Evolutionary conservation across 202 grass and related monocot species (phyloP).

Genomic region (Dendrocalamus latiflorus): DNA sequence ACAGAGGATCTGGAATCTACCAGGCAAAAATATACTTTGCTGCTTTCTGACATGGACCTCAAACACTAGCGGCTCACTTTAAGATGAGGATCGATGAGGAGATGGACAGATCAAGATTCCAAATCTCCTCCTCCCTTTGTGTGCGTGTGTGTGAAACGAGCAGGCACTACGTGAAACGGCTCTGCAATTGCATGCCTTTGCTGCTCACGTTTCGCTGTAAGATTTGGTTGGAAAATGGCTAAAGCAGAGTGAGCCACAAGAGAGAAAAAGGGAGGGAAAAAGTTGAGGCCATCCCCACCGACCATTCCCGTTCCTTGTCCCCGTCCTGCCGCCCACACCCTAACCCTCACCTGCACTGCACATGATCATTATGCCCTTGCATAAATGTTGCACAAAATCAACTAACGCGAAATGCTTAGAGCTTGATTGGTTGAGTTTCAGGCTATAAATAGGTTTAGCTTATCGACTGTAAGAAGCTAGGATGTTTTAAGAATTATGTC

Average conservation of each 20-base stretch:
- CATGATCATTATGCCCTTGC: not conserved
- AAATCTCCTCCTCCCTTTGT: not conserved
- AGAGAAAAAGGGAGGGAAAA: slow-evolving; percentile 16
- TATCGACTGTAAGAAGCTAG: no score
- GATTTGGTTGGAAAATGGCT: not conserved
- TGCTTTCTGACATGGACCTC: not conserved
- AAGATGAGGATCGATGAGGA: not conserved
- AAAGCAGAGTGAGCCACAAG: not conserved
- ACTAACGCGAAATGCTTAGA: not conserved
- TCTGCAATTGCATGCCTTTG: not conserved
- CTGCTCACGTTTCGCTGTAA: not conserved
- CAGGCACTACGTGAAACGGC: not conserved
- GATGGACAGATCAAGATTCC: slow-evolving; percentile 26
- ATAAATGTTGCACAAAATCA: no score
- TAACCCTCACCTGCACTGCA: slow-evolving; percentile 14
- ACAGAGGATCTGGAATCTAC: slow-evolving; percentile 41
- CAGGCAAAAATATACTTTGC: not conserved
- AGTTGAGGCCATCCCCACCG: slow-evolving; percentile 37
- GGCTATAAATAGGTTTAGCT: no score
- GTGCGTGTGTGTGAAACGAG: slow-evolving; percentile 18
- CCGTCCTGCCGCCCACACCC: slow-evolving; percentile 16
- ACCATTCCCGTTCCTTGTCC: slow-evolving; percentile 26
- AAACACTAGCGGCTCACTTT: not conserved
- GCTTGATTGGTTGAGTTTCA: not conserved
- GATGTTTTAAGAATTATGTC: no score